Conservation (phyloP, 2,329 filamentous ascomycete genomes). For the Huntiella abstrusa region DNA sequence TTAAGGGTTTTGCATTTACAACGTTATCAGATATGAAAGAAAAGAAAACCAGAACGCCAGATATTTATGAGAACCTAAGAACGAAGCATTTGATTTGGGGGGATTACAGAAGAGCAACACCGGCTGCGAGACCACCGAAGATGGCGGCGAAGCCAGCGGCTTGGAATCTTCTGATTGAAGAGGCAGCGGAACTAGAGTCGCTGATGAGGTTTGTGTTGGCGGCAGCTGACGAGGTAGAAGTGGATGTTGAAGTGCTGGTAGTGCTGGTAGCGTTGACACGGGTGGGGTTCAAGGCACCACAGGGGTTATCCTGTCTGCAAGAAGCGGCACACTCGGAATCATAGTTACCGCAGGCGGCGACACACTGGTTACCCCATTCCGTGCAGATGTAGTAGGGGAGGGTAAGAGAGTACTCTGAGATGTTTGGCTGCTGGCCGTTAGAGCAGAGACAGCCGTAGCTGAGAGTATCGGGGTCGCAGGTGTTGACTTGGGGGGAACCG, state of each 20-base stretch:
- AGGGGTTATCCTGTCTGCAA: conserved; percentile 50
- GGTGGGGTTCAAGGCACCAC: conserved; percentile 48
- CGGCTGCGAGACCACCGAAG: conserved; percentile 21
- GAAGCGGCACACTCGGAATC: conserved; percentile 38
- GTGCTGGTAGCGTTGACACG: conserved; percentile 34
- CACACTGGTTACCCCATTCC: conserved; percentile 52
- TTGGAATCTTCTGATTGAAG: conserved; percentile 14
- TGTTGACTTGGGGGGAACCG: conserved; percentile 37
- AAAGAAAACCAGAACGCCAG: conserved; percentile 5
- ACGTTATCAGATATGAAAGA: not conserved
- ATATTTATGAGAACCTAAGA: not conserved
- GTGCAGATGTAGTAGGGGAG: conserved; percentile 61
- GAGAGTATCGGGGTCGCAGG: conserved; percentile 44
- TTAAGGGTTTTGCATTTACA: not conserved
- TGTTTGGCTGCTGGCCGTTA: conserved; percentile 46
- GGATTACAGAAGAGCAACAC: conserved; percentile 23
- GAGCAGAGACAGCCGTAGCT: conserved; percentile 56
- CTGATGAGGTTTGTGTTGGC: conserved; percentile 4
- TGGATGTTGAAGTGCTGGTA: conserved; percentile 21
- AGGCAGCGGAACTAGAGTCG: conserved; percentile 11
- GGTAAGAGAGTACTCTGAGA: conserved; percentile 59
- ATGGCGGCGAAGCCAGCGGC: conserved; percentile 22
- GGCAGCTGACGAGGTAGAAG: conserved; percentile 12
- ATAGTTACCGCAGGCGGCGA: conserved; percentile 31
- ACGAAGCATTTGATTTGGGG: too few relatives aligned